phyloP scores from a whole-genome alignment of 176 grass and related monocot species.

The Coix lacrymajobi region DNA sequence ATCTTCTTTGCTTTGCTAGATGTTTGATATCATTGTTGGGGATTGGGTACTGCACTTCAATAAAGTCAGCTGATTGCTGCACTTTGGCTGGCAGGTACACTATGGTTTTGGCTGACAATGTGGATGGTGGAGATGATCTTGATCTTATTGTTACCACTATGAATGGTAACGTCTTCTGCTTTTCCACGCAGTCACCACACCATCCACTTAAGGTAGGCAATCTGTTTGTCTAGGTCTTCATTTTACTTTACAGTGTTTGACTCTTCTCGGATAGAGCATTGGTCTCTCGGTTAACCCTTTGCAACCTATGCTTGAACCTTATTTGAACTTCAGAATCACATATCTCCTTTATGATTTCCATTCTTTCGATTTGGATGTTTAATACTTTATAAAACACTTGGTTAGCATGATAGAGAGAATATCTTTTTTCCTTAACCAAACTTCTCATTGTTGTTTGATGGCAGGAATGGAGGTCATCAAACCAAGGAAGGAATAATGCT shows the following conservation, averaged over 20 bases:
- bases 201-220: conserved; percentile 80
- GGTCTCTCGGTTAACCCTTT: background rate
- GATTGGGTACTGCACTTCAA: background rate
- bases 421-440: background rate
- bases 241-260: conserved; percentile 3
- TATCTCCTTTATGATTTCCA: background rate
- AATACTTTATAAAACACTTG: background rate
- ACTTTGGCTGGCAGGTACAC: conserved; percentile 60
- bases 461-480: conserved; percentile 86
- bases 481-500: conserved; percentile 83
- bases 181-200: conserved; percentile 88
- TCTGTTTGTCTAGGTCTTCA: background rate
- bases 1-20: conserved; percentile 18
- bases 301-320: conserved; percentile 10
- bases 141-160: conserved; percentile 97
- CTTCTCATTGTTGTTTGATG: conserved; percentile 14
- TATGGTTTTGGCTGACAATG: conserved; percentile 97
- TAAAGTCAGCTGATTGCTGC: conserved; percentile 12
- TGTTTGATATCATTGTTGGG: conserved; percentile 7
- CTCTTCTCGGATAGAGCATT: background rate
- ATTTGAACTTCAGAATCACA: background rate
- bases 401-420: background rate
- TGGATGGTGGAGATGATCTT: conserved; percentile 96
- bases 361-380: background rate
- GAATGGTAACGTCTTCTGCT: conserved; percentile 98